Evolutionary conservation across 2,329 filamentous ascomycete genomes (phyloP).

Genomic region (Emergomyces orientalis): DNA sequence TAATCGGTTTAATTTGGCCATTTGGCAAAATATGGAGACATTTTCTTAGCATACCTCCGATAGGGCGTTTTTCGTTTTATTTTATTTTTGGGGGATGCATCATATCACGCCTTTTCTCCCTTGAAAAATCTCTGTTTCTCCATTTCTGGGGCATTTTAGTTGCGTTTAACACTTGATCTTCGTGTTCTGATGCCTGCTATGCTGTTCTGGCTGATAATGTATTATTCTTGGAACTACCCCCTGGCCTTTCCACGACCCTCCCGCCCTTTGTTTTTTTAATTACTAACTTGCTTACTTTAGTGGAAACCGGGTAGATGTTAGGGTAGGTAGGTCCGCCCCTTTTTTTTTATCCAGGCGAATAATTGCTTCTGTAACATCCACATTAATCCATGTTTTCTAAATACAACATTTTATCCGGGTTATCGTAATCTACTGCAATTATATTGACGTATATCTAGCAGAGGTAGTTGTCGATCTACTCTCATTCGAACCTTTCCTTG

Average conservation of each 20-base stretch:
- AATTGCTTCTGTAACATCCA: background rate
- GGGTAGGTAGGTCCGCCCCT: too few relatives aligned
- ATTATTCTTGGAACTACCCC: background rate
- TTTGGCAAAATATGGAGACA: background rate
- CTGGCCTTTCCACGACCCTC: too few relatives aligned
- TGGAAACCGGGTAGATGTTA: too few relatives aligned
- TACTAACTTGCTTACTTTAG: too few relatives aligned
- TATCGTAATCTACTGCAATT: background rate
- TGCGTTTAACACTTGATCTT: background rate
- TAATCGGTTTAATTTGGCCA: background rate
- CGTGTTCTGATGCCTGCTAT: background rate
- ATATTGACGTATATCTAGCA: background rate
- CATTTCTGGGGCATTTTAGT: background rate
- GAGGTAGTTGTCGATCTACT: background rate
- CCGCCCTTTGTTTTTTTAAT: too few relatives aligned
- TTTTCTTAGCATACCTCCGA: background rate
- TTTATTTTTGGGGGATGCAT: background rate
- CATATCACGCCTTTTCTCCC: background rate
- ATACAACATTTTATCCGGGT: background rate
- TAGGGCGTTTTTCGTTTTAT: background rate
- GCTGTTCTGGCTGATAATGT: background rate
- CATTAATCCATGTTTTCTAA: background rate
- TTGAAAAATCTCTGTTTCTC: background rate
- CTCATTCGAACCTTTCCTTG: background rate
- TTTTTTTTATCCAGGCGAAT: too few relatives aligned